Evolutionary conservation across 2,329 filamentous ascomycete species (phyloP), one percentile per base, ranked within the genome.

Genomic region (Thermothelomyces thermophilus): DNA sequence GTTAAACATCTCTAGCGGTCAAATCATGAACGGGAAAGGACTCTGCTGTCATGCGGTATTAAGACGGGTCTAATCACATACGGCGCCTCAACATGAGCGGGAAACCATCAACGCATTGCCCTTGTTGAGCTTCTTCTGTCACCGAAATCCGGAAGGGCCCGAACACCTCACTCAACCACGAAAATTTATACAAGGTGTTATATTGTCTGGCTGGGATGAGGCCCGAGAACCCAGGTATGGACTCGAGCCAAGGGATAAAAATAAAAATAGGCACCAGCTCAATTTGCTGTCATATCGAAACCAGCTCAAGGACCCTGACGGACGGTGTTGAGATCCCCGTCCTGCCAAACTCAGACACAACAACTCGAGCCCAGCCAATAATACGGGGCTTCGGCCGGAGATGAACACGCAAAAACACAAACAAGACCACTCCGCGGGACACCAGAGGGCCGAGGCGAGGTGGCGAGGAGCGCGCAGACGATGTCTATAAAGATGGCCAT

Each of bases 251-350:
- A 13, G 17, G n/a, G 44, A 20, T 52, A 52, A 17, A n/a, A 40
- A 20, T 52, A 52, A 52, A 48, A 52, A 52, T 52, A 52, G 49
- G 7, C 19, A 10, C 8, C 8, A 10, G 4, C 2, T 19, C 40
- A 52, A 24, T 48, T 48, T 48, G 50, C 16, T 14, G 31, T 20
- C 37, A 48, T 34, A 52, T 37, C 30, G 40, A 40, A 48, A 44
- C 26, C 16, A 24, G 14, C 41, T 45, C 41, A 42, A 22, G 28
- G 40, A 43, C 17, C 39, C 34, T 16, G 19, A 30, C 11, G n/a
- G 33, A 39, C 49, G 49, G 49, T 44, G 34, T 44, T 48, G 39
- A 41, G 24, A 51, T 42, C 44, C n/a, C 48, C 39, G 49, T 13
- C 10, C 35, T 48, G 33, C 44, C 44, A 44, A 44, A 51, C 44